Percentiles rank a stretch among this genome's conserved stretches.
Conservation (phyloP, 495 filamentous ascomycete genomes). For the Viridothelium virens region DNA sequence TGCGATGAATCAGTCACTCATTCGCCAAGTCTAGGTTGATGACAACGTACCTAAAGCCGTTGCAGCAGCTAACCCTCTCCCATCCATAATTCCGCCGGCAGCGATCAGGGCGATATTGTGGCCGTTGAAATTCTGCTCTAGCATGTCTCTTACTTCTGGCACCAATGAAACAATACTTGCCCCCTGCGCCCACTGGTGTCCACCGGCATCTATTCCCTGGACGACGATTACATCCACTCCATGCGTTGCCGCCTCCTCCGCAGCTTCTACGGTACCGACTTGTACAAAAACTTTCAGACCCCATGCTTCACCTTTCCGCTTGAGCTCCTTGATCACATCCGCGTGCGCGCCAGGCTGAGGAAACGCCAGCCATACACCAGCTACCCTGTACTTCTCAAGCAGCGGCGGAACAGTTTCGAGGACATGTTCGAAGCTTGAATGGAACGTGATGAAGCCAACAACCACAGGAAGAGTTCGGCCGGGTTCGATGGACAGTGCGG, state of each 20-base stretch:
- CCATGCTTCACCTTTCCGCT: conserved; percentile 7
- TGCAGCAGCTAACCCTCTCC: conserved; percentile 55
- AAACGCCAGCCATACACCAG: conserved; percentile 5
- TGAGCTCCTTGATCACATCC: conserved; percentile 10
- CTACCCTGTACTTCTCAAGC: conserved; percentile 12
- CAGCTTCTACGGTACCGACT: conserved; percentile 19
- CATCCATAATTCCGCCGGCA: conserved; percentile 66
- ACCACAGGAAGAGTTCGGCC: conserved; percentile 47
- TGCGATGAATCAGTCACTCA: neutral
- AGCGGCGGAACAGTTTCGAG: conserved; percentile 4
- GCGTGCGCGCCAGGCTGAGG: neutral
- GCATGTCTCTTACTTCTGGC: conserved; percentile 50
- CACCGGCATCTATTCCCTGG: conserved; percentile 59
- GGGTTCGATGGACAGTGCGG: conserved; percentile 12
- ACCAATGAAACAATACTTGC: conserved; percentile 52
- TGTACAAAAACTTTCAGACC: conserved; percentile 14
- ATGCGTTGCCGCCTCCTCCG: conserved; percentile 17
- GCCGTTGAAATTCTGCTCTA: conserved; percentile 32
- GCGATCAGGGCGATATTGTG: conserved; percentile 44
- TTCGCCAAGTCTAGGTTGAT: neutral
- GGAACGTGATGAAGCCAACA: conserved; percentile 55
- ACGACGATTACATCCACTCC: conserved; percentile 24
- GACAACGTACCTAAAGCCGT: conserved; percentile 40
- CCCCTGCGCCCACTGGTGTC: conserved; percentile 57
- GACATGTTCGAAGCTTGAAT: conserved; percentile 28